Base-by-base conservation (phyloP, 2,329 filamentous ascomycete species). In the Huntiella savannae region DNA sequence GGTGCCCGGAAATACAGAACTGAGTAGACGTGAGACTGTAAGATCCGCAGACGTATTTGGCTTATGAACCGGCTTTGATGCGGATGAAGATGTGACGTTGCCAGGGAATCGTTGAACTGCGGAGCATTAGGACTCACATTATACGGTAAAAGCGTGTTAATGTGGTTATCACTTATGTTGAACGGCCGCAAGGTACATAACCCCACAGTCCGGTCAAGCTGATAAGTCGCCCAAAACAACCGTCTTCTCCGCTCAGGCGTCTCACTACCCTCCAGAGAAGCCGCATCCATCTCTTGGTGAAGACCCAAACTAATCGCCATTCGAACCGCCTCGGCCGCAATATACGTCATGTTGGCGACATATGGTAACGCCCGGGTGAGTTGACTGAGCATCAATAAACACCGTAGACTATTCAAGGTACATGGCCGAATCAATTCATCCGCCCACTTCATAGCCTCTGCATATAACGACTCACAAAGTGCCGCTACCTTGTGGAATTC, bases 251-350 rank as follows among this genome's bases (percentile, higher is more conserved):
- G 16, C 28, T 46, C 44, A 3, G 44, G n/a, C 12, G 16, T 13
- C 10, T 22, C 36, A 8, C 10, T 22, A 5, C 13, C 43, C 2
- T 36, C 13, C 15, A 35, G 19, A n/a, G 43, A 33, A 4, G 43
- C 13, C 1, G 28, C 15, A 4, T 48, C 49, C 7, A 36, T 47
- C 16, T 55, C 54, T 40, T 55, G 52, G 28, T 54, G 54, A 2
- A 55, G 50, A 4, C 54, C 54, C 6, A 55, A 50, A 28, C 45
- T 43, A 28, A 55, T 41, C 5, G 54, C 53, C 51, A 55, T 54
- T 7, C 54, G 50, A 49, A 54, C 51, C 6, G 53, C 52, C 49
- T 55, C 53, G 5, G 53, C 52, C 4, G 41, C 52, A 39, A 53
- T 39, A 22, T 53, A 55, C 52, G 52, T 54, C 17, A 53, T 44